These are phyloP conservation scores for Dichomitus squalens DNA, from an alignment of 1,284 basidiomycete species.

Conservation along the genomic window DNA sequence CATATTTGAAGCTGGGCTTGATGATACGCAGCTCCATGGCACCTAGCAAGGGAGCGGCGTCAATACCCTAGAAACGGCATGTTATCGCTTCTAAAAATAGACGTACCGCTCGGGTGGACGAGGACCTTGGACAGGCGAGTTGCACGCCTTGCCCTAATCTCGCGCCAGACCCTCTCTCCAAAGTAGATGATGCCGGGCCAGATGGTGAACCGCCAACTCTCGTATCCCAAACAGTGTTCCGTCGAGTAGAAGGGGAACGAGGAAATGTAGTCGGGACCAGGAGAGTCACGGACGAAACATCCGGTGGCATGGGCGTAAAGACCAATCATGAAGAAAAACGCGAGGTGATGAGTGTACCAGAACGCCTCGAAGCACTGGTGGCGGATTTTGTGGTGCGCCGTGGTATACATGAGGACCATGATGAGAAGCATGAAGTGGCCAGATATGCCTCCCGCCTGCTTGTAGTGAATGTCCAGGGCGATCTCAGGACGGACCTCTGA, in stretches of 20 bases:
- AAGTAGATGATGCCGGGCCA: conserved; percentile 89
- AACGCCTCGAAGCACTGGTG: conserved; percentile 89
- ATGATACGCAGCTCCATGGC: conserved; percentile 89
- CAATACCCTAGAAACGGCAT: conserved; percentile 4
- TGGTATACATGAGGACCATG: conserved; percentile 86
- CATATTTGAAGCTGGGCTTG: conserved; percentile 89
- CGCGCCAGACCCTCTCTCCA: conserved; percentile 79
- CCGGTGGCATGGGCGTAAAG: conserved; percentile 89
- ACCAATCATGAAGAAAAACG: conserved; percentile 89
- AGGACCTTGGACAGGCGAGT: conserved; percentile 82
- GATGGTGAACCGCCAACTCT: conserved; percentile 85
- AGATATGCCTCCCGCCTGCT: conserved; percentile 82
- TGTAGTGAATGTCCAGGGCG: conserved; percentile 84
- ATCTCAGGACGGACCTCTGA: conserved; percentile 78
- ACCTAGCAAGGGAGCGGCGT: conserved; percentile 40
- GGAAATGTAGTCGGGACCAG: conserved; percentile 63
- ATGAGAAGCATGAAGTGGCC: conserved; percentile 91
- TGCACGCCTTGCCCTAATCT: conserved; percentile 72
- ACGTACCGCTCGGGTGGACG: conserved; percentile 76
- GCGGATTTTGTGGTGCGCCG: conserved; percentile 82
- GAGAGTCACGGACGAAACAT: conserved; percentile 87
- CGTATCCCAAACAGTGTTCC: conserved; percentile 82
- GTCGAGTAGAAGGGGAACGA: conserved; percentile 85
- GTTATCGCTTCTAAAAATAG: conserved; percentile 1
- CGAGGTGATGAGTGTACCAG: conserved; percentile 92